phyloP scores from a whole-genome alignment of 176 grass and related monocot genomes.

The Ensete ventricosum region DNA sequence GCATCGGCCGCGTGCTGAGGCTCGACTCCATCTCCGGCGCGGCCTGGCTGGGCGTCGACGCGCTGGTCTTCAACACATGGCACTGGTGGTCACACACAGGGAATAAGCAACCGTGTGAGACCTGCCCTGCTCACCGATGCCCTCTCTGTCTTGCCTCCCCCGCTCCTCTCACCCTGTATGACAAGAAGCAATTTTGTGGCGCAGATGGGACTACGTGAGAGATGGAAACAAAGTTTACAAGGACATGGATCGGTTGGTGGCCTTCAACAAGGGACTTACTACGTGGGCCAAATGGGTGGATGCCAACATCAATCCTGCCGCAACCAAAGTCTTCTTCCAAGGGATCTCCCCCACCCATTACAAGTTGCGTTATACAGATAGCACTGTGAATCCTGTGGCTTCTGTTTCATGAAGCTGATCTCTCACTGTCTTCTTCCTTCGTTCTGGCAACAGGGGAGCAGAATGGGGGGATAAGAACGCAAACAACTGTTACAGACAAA shows the following conservation, averaged over 20 bases:
- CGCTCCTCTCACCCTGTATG: not conserved
- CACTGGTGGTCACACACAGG: conserved; percentile 99
- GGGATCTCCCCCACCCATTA: conserved; percentile 93
- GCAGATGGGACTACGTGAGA: conserved; percentile 84
- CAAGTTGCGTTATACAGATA: conserved; percentile 21
- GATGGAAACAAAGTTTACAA: conserved; percentile 48
- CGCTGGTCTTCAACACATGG: conserved; percentile 87
- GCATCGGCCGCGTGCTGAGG: conserved; percentile 68
- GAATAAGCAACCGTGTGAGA: conserved; percentile 57
- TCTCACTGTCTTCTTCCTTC: not conserved
- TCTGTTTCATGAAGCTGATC: not conserved
- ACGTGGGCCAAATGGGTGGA: conserved; percentile 94
- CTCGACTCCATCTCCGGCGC: conserved; percentile 70
- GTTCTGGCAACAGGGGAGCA: conserved; percentile 28
- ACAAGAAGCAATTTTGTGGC: not conserved
- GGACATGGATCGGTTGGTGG: conserved; percentile 83
- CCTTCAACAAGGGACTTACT: conserved; percentile 73
- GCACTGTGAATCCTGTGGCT: no score
- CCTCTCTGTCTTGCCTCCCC: not conserved
- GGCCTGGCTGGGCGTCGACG: conserved; percentile 57
- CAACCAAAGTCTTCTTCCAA: conserved; percentile 78
- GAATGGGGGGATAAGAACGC: conserved; percentile 52
- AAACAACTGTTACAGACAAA: conserved; percentile 48
- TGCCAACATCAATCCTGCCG: conserved; percentile 48
- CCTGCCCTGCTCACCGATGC: not conserved